Evolutionary conservation across 257 asterid genomes (phyloP).

Genomic region (Solanum chaucha): DNA sequence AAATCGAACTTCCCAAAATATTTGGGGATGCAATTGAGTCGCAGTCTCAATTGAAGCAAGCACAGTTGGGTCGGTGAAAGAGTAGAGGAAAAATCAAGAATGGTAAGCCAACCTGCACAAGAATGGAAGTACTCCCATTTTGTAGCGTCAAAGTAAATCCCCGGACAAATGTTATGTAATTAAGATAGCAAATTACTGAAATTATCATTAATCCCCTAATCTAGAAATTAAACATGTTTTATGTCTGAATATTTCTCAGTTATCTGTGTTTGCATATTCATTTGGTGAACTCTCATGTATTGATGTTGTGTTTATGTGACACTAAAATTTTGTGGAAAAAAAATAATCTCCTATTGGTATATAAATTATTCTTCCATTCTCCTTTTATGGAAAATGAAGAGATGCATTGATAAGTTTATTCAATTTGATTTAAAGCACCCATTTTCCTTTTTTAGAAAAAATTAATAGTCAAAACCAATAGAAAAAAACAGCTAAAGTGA

Average conservation of each 20-base stretch:
- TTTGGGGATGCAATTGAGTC: too few species aligned
- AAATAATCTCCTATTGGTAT: too few species aligned
- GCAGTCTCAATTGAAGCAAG: too few species aligned
- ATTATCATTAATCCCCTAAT: background rate
- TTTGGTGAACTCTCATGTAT: background rate
- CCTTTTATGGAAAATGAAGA: background rate
- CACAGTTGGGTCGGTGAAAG: too few species aligned
- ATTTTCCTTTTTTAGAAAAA: background rate
- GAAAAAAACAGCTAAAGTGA: too few species aligned
- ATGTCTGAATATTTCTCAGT: background rate
- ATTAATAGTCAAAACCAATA: too few species aligned
- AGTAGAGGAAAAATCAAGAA: too few species aligned
- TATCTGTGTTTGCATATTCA: background rate
- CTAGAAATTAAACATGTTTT: background rate
- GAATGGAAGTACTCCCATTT: background rate
- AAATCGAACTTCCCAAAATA: too few species aligned
- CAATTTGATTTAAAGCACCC: too few species aligned
- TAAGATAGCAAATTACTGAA: background rate
- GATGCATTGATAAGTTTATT: too few species aligned
- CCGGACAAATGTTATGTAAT: background rate
- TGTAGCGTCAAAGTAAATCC: background rate
- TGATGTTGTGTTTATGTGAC: background rate
- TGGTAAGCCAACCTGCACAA: too few species aligned
- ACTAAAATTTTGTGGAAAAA: background rate
- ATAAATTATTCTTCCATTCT: too few species aligned